Base-by-base conservation (phyloP, 441 rosid genomes). In the Biscutella laevigata region DNA sequence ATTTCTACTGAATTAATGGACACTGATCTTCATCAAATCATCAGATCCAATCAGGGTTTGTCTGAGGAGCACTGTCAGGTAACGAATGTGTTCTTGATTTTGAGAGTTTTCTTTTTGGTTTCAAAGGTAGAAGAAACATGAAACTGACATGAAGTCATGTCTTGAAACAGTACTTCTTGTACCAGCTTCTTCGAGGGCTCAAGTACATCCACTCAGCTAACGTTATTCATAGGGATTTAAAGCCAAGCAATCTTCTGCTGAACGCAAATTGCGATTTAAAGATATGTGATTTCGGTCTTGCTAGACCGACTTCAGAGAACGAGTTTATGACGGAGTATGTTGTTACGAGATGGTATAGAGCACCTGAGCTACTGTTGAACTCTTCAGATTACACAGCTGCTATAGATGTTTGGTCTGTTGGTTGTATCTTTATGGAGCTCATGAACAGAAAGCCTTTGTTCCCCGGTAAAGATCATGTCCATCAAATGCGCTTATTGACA, bases 61-160 rank as follows among this genome's bases (percentile, higher is more conserved):
- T 92, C 99, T 0, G 99, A 88, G 71, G 97, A 92, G 72, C 98
- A 92, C 53, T 80, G 91, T 66, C 95, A 91, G 98, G 98, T 91
- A 74, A 16, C 36, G 43, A 21, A n/a, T 24, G 17, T 45, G 6
- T 11, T 9, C 20, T 54, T 61, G 21, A 32, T 10, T 26, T 1
- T 25, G 15, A 4, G 0, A 7, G 4, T 1, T 7, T 13, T 14
- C 4, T 7, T 27, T 5, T 24, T 14, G 14, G n/a, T 46, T 45
- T 19, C 10, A 14, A 16, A 35, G 4, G 21, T 29, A 26, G 2
- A 41, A 7, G 4, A 41, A 53, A 9, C 27, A 19, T 53, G 52
- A 58, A 43, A 45, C 40, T 28, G 24, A 54, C 5, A 52, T 34
- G 51, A 17, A 32, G 25, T 34, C 8, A 11, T 7, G 39, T 42